These are phyloP conservation scores for Magnusiomyces fungicola DNA, from an alignment of 1,139 yeast species.

Conservation along the genomic window DNA sequence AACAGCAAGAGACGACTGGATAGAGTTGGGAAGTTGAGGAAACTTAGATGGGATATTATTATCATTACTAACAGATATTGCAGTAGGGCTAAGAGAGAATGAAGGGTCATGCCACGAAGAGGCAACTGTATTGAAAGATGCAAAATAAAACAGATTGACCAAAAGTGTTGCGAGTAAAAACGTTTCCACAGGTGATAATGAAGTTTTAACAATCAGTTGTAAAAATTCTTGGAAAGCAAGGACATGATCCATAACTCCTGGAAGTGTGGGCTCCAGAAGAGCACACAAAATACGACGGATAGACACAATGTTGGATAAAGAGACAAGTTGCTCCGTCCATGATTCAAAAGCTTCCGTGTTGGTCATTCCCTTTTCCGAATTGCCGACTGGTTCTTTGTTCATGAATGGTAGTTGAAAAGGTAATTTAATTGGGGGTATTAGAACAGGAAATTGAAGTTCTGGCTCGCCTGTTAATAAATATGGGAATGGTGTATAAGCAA, in stretches of 20 bases:
- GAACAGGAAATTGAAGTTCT: neutral
- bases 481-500: conserved; percentile 4
- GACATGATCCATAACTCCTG: conserved; percentile 6
- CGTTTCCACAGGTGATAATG: conserved; percentile 3
- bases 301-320: conserved; percentile 1
- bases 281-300: conserved; percentile 6
- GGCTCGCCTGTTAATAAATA: neutral
- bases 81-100: neutral
- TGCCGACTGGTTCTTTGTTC: too few relatives aligned
- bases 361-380: too few relatives aligned
- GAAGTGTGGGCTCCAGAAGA: conserved; percentile 5
- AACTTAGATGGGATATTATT: neutral
- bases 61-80: neutral
- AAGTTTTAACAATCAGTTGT: neutral
- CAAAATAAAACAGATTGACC: conserved; percentile 5
- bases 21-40: neutral
- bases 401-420: neutral
- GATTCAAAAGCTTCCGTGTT: too few relatives aligned
- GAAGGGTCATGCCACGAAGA: conserved; percentile 5
- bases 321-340: neutral
- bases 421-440: neutral
- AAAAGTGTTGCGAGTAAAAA: conserved; percentile 4
- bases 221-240: conserved; percentile 2
- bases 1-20: neutral
- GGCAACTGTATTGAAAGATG: conserved; percentile 3